These are phyloP conservation scores for Gloeophyllum trabeum DNA, from an alignment of 768 basidiomycete species.

Conservation along the genomic window DNA sequence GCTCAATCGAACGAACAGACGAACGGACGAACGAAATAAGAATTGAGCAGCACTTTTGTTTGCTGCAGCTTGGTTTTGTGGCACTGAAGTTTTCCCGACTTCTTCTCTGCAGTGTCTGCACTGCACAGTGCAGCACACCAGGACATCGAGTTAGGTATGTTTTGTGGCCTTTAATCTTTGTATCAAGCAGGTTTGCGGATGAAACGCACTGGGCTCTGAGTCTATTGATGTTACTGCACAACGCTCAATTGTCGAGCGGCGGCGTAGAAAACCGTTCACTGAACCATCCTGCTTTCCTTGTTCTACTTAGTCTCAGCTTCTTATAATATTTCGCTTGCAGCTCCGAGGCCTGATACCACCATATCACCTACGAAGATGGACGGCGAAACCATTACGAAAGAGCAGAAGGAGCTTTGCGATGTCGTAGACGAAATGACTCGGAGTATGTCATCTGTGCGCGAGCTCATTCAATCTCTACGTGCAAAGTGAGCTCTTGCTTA, in stretches of 20 bases:
- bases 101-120: no score
- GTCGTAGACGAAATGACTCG: conserved; percentile 45
- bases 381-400: background rate
- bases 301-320: background rate
- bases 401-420: conserved; percentile 12
- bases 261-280: conserved; percentile 61
- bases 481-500: conserved; percentile 33
- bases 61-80: no score
- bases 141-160: no score
- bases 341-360: background rate
- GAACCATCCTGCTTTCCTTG: conserved; percentile 20
- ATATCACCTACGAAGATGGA: background rate
- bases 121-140: no score
- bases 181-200: no score
- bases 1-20: no score
- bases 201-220: conserved; percentile 62
- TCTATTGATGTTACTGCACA: conserved; percentile 36
- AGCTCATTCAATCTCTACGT: conserved; percentile 39
- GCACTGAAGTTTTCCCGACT: no score
- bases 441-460: conserved; percentile 51
- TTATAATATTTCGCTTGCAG: background rate
- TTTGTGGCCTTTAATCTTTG: no score
- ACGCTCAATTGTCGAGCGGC: conserved; percentile 35
- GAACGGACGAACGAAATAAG: no score
- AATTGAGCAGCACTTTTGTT: no score